phyloP scores from a whole-genome alignment of 1,139 yeast genomes.

The Trichomonascaceae sp. region DNA sequence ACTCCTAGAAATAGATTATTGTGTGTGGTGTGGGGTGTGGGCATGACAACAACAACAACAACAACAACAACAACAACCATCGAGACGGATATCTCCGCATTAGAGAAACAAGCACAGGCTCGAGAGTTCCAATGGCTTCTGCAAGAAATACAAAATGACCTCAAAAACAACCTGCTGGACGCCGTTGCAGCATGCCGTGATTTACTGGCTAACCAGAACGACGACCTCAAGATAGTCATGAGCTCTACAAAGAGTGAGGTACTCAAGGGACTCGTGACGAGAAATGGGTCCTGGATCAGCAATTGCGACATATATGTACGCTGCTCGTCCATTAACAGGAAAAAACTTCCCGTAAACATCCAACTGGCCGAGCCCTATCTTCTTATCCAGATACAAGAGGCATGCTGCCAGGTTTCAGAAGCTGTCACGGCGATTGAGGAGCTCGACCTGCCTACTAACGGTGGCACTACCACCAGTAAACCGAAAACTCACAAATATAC shows the following conservation, averaged over 20 bases:
- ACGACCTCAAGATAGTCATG: conserved; percentile 22
- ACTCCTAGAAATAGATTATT: too few species aligned
- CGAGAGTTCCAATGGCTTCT: conserved; percentile 22
- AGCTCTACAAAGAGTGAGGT: conserved; percentile 21
- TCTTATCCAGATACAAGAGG: conserved; percentile 1
- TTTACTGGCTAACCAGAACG: conserved; percentile 15
- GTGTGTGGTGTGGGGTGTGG: too few species aligned
- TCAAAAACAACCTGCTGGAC: conserved; percentile 13
- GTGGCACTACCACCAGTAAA: conserved; percentile 15
- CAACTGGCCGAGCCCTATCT: conserved; percentile 6
- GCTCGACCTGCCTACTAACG: conserved; percentile 12
- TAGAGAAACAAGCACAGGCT: conserved; percentile 6
- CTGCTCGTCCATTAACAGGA: conserved; percentile 10
- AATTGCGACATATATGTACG: conserved; percentile 18
- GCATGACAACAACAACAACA: too few species aligned
- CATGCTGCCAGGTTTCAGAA: background rate
- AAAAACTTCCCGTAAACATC: conserved; percentile 9
- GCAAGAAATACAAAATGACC: conserved; percentile 15
- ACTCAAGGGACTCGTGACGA: conserved; percentile 21
- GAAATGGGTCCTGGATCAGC: conserved; percentile 16
- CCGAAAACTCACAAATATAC: conserved; percentile 1
- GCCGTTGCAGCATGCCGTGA: conserved; percentile 20
- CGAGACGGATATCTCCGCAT: too few species aligned
- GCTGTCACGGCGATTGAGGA: background rate
- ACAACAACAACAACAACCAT: too few species aligned